A percentile compares a stretch with the other conserved stretches of the same genome.
These are phyloP conservation scores for Amniculicola lignicola DNA, from an alignment of 495 filamentous ascomycete species.

Conservation along the genomic window DNA sequence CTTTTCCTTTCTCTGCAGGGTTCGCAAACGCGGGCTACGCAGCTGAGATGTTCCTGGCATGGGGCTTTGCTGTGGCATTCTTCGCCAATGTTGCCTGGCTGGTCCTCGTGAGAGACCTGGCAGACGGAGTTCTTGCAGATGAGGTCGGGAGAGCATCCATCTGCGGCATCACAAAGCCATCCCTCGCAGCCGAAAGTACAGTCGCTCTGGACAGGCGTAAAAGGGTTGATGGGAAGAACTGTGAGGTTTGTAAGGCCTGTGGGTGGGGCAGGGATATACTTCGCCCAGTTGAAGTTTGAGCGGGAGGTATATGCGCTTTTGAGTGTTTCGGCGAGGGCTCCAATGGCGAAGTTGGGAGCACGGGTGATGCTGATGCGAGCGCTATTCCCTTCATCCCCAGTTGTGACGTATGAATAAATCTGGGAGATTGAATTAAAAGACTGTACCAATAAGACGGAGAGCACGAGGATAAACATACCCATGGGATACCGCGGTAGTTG, in stretches of 20 bases:
- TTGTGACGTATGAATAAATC: slow-evolving; percentile 23
- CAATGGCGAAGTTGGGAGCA: slow-evolving; percentile 14
- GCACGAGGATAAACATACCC: slow-evolving; percentile 16
- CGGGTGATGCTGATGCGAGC: slow-evolving; percentile 4
- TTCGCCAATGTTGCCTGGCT: slow-evolving; percentile 16
- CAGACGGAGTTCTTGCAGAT: slow-evolving; percentile 33
- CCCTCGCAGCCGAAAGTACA: slow-evolving; percentile 29
- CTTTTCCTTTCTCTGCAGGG: slow-evolving; percentile 5
- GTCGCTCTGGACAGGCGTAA: slow-evolving; percentile 20
- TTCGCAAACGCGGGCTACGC: slow-evolving; percentile 11
- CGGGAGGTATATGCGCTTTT: slow-evolving; percentile 13
- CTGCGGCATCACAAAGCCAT: slow-evolving; percentile 21
- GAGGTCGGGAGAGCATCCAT: slow-evolving; percentile 22
- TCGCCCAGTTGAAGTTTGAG: slow-evolving; percentile 24
- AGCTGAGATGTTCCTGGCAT: slow-evolving; percentile 23
- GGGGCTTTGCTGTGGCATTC: slow-evolving; percentile 14
- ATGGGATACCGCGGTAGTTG: slow-evolving; percentile 33
- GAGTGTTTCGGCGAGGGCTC: slow-evolving; percentile 16
- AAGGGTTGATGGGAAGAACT: slow-evolving; percentile 19
- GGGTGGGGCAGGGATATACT: slow-evolving; percentile 15
- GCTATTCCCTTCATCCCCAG: slow-evolving; percentile 17
- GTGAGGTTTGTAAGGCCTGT: slow-evolving; percentile 14
- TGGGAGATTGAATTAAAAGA: slow-evolving; percentile 2
- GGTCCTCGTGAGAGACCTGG: background rate
- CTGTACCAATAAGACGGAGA: background rate